Base-by-base conservation (phyloP, 2,329 filamentous ascomycete genomes). In the Ophioceras dolichostomum region DNA sequence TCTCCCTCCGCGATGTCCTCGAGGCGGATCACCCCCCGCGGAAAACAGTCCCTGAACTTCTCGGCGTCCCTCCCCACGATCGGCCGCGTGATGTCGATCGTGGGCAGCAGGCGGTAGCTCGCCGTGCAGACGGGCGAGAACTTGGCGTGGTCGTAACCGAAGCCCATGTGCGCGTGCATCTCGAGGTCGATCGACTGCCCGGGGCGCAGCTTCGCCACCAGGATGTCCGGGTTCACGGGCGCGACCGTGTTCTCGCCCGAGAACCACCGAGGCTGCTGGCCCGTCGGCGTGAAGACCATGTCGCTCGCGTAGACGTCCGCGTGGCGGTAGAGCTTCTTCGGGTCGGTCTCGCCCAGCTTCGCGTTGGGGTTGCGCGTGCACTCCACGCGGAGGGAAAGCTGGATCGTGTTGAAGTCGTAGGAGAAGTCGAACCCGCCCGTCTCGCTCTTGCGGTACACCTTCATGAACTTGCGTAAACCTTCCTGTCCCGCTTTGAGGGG, bases 101-200 rank as follows among this genome's bases (percentile, higher is more conserved):
- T 79, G 7, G 91, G 91, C 53, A 98, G 65, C 16, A 98, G 72
- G 35, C 91, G 78, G 65, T 98, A 98, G 18, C 83, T 85, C 3
- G 91, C 91, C 1, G 91, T 95, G 3, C 89, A 88, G 26, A 96
- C 91, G 33, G 91, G 91, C 1, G 86, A 94, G 66, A 91, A 98
- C 61, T 98, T 98, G 49, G 91, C 82, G 59, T 98, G 91, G 60
- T 98, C 91, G 45, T 81, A 77, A 34, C 91, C 91, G 47, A 93
- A 78, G 42, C 93, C 91, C 64, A 95, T 94, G 63, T 94, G 79
- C 64, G 89, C 91, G 66, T 96, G 88, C 73, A 94, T 82, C 47
- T 83, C 78, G 43, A 95, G 67, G 52, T 84, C 73, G 51, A 98
- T 84, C 49, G 76, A 74, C 67, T 98, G 93, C 4, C 83, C 83